Conservation (phyloP, 2,329 filamentous ascomycete genomes). For the Ophiobolus disseminans region DNA sequence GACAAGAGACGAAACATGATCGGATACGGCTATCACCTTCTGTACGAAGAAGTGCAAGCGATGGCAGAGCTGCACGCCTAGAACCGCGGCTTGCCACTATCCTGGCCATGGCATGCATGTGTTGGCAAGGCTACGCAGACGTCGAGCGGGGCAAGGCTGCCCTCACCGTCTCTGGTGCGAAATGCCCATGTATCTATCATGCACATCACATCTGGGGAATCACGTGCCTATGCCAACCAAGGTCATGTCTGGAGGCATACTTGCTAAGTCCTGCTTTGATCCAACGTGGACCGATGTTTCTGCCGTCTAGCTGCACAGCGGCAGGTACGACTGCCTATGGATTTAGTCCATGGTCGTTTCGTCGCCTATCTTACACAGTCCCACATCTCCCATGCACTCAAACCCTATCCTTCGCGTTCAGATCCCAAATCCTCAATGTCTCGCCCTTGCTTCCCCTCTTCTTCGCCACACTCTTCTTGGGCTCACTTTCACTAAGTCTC, state of each 20-base stretch:
- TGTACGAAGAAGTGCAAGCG: background rate
- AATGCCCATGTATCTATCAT: too few relatives aligned
- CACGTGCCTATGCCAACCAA: too few relatives aligned
- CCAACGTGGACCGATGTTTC: too few relatives aligned
- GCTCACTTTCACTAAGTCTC: slow-evolving; percentile 51
- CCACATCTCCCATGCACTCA: background rate
- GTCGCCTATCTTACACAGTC: too few relatives aligned
- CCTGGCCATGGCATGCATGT: slow-evolving; percentile 13
- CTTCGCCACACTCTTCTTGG: slow-evolving; percentile 49
- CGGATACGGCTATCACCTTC: background rate
- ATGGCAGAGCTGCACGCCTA: background rate
- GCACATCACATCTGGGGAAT: too few relatives aligned
- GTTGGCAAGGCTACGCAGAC: slow-evolving; percentile 3
- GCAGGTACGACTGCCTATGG: too few relatives aligned
- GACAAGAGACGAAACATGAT: background rate
- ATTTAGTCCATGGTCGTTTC: too few relatives aligned
- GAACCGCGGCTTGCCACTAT: slow-evolving; percentile 3
- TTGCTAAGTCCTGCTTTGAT: too few relatives aligned
- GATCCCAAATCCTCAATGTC: slow-evolving; percentile 54
- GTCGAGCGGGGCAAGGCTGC: slow-evolving; percentile 4
- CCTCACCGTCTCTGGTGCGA: too few relatives aligned
- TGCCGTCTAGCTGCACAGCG: too few relatives aligned
- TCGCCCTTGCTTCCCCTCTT: slow-evolving; percentile 53
- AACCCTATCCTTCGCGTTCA: slow-evolving; percentile 30
- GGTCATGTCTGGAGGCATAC: too few relatives aligned